phyloP scores from a whole-genome alignment of 306 rosid species.

The Vigna mungo region DNA sequence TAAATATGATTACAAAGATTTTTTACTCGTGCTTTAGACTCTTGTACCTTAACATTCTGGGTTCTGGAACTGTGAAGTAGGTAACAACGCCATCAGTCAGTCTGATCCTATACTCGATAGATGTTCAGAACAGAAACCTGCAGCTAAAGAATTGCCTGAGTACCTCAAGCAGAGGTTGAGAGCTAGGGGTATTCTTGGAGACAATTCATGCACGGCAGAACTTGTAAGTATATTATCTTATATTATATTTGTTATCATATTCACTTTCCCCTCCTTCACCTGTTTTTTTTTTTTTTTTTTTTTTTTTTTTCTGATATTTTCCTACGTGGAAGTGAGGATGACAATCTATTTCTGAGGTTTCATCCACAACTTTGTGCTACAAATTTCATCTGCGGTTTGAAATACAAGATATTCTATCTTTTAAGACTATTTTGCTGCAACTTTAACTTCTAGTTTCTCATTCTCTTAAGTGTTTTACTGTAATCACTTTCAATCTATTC shows the following conservation, averaged over 20 bases:
- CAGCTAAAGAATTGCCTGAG: conserved; percentile 77
- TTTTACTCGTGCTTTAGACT: conserved; percentile 22
- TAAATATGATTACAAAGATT: conserved; percentile 39
- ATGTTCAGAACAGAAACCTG: conserved; percentile 54
- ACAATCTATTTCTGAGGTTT: background rate
- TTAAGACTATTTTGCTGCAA: conserved; percentile 1
- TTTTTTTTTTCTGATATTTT: background rate
- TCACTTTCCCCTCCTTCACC: conserved; percentile 1
- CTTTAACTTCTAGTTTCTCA: conserved; percentile 38
- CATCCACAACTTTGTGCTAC: conserved; percentile 8
- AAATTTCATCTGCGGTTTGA: conserved; percentile 33
- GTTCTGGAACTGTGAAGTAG: conserved; percentile 56
- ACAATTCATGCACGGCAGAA: conserved; percentile 46
- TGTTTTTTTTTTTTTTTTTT: too few species aligned
- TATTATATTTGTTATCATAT: conserved; percentile 30
- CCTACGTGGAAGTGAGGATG: background rate
- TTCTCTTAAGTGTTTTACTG: conserved; percentile 17
- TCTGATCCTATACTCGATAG: conserved; percentile 47
- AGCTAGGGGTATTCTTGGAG: conserved; percentile 91
- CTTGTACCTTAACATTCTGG: conserved; percentile 41
- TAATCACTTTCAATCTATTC: conserved; percentile 28
- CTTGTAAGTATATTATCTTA: conserved; percentile 56
- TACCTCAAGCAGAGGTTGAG: conserved; percentile 87
- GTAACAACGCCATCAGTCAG: conserved; percentile 45
- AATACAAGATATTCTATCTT: background rate